Conservation (phyloP, 1,139 yeast genomes). For the Hyphopichia buzzinii region DNA sequence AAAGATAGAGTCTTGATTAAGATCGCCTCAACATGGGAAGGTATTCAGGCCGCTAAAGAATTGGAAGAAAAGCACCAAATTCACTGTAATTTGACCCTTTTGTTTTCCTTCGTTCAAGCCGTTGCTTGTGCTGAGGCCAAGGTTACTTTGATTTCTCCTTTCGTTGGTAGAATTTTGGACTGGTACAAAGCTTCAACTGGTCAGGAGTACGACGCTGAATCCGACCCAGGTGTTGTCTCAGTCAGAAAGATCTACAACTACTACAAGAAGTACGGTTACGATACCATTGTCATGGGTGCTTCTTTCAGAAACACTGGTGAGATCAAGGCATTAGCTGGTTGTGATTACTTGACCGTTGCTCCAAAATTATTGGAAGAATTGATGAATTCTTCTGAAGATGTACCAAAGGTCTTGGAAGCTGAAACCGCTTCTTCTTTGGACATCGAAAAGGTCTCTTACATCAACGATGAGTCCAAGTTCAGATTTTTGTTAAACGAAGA, state of each 20-base stretch:
- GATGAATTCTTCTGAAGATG: constrained; percentile 68
- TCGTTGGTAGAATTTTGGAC: constrained; percentile 98
- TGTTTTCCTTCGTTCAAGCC: constrained; percentile 95
- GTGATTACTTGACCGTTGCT: constrained; percentile 93
- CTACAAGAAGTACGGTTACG: constrained; percentile 95
- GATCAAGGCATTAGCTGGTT: constrained; percentile 96
- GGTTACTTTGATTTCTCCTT: constrained; percentile 95
- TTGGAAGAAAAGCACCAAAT: constrained; percentile 87
- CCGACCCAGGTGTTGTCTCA: constrained; percentile 95
- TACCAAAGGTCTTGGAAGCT: constrained; percentile 77
- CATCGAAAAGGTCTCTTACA: constrained; percentile 71
- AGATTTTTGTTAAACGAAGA: constrained; percentile 92
- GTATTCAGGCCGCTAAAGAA: constrained; percentile 97
- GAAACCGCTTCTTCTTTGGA: constrained; percentile 52
- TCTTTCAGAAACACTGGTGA: constrained; percentile 98
- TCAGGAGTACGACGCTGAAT: constrained; percentile 72
- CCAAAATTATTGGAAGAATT: constrained; percentile 92
- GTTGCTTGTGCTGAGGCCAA: constrained; percentile 99
- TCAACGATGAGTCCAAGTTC: constrained; percentile 86
- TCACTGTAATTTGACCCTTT: constrained; percentile 93
- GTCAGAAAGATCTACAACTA: constrained; percentile 90
- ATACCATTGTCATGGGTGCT: constrained; percentile 99
- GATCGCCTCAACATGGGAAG: constrained; percentile 98
- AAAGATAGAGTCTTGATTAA: constrained; percentile 93
- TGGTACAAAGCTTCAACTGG: constrained; percentile 98